Conservation (phyloP, 2,329 filamentous ascomycete genomes). For the Monilinia aucupariae region DNA sequence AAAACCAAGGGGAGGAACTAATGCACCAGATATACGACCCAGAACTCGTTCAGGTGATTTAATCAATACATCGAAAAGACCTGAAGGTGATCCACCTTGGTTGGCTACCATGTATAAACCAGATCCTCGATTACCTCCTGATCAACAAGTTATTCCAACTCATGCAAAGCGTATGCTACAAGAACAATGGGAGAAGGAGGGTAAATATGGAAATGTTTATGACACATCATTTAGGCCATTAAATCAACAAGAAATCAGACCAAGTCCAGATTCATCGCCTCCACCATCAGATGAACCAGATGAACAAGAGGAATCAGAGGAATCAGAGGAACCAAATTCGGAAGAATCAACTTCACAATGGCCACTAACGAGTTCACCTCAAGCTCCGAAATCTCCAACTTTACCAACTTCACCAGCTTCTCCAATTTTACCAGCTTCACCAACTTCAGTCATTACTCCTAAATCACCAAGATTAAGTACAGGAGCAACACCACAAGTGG, state of each 20-base stretch:
- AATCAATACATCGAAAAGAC: conserved; percentile 49
- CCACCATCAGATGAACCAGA: conserved; percentile 24
- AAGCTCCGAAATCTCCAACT: background rate
- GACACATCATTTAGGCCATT: conserved; percentile 83
- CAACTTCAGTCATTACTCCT: conserved; percentile 20
- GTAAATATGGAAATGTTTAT: conserved; percentile 77
- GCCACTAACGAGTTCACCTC: conserved; percentile 44
- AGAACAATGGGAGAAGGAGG: conserved; percentile 91
- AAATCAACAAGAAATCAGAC: conserved; percentile 60
- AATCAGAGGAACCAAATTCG: conserved; percentile 27
- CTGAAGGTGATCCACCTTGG: conserved; percentile 95
- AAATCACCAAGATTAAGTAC: conserved; percentile 47
- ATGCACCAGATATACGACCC: conserved; percentile 46
- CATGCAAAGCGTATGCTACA: conserved; percentile 87
- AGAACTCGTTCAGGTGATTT: conserved; percentile 56
- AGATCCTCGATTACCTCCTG: conserved; percentile 85
- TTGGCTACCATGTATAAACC: conserved; percentile 92
- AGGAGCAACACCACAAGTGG: conserved; percentile 41
- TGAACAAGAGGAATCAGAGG: conserved; percentile 11
- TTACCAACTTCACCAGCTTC: background rate
- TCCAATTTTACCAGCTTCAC: background rate
- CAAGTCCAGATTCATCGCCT: conserved; percentile 64
- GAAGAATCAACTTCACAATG: conserved; percentile 44
- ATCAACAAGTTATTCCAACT: conserved; percentile 92
- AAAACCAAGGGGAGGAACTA: conserved; percentile 55